Base-by-base conservation (phyloP, 2,329 filamentous ascomycete species). In the Herpomyces periplanetae region DNA sequence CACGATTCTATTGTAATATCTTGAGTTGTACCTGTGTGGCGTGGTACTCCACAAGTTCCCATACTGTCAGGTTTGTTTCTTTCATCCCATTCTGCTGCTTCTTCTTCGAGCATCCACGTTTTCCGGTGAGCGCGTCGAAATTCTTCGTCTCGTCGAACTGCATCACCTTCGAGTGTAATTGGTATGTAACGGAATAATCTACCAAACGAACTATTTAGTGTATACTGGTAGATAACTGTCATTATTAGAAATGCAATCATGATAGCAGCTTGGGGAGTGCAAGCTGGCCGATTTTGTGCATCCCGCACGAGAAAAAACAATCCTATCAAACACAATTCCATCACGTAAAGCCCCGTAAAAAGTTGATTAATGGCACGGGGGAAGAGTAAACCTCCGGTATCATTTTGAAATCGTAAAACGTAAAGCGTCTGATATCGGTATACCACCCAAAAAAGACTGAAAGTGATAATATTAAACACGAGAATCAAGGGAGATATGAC, bases 341-440 rank as follows among this genome's bases (percentile, higher is more conserved):
- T 64, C 34, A 7, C 8, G 9, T 8, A 8, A 8, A 11, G 12
- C 5, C 24, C 24, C 7, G 9, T 11, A 3, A 7, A 10, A 7
- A 15, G 14, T 7, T 15, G 14, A 8, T 15, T 15, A 7, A 15
- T 7, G 1, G 80, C 80, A 13, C 61, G 54, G 0, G 80, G 80
- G 30, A 87, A 96, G 19, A 91, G 43, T 1, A 91, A 49, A 16
- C 80, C 80, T 15, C 80, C 80, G 0, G 75, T 96, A 37, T 96
- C 80, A 24, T 63, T 57, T 27, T 60, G 55, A 36, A 85, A 84
- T 20, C 71, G 64, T 11, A 59, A 84, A 23, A 96, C 73, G 31
- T 88, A 96, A 9, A 96, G 51, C 43, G 85, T 84, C 28, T 75
- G 75, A 39, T 91, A 91, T n/a, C 75, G 57, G 35, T 91, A 71